Evolutionary conservation across 768 basidiomycete genomes (phyloP), one percentile per base, ranked within the genome.

Genomic region (Dendrothele bispora): DNA sequence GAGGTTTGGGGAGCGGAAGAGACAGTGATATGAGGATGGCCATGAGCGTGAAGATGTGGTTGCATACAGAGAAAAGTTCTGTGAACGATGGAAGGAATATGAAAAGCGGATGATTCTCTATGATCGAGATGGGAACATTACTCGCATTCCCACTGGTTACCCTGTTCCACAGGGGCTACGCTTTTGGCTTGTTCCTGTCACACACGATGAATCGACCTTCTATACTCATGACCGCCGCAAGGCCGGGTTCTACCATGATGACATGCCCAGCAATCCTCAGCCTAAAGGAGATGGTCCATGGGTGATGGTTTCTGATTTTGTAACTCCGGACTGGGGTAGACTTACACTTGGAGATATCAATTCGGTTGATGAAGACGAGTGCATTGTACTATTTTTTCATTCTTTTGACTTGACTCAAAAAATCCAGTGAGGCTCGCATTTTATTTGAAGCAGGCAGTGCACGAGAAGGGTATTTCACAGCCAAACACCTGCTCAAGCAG

Each of bases 11-110:
- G 34, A 52, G 14, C 56, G 57, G 25, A 46, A 57, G 17, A 68
- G 64, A 18, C 69, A 67, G 1, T 64, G 64, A 60, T 74, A 71
- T 35, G 52, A 66, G 35, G 70, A 72, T 54, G 65, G 72, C 0
- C 71, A 73, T 56, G 65, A 72, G 39, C 35, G 58, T 0, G 57
- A 61, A 25, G 71, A 74, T 61, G 66, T 74, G 11, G 63, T 69
- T 0, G 42, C 51, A 12, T 73, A 73, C 43, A 54, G 55, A 3
- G 49, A 66, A 7, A 47, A 50, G 10, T 66, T 66, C 39, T 29
- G 62, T 5, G 20, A 51, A 29, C 48, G 51, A 6, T 65, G 58
- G 57, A 38, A 56, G 21, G 54, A 59, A 10, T 65, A 66, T 47
- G 55, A 62, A 21, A 49, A 48, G 27, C 8, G 52, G 17, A 61